Evolutionary conservation across 2,329 filamentous ascomycete genomes (phyloP), one percentile per base, ranked within the genome.

Genomic region (Diplocarpon rosae): DNA sequence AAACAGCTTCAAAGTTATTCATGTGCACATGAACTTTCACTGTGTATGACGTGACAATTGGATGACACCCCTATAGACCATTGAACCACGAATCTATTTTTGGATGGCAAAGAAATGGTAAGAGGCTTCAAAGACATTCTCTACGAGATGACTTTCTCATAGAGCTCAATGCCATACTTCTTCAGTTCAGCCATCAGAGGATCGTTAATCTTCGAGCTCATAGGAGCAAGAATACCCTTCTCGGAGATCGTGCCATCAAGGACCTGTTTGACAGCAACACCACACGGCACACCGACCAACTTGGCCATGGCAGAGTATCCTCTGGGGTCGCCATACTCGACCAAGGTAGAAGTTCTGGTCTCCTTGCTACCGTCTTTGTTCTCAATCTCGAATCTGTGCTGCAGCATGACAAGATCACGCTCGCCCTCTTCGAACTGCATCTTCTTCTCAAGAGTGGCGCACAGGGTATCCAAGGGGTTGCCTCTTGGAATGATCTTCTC

Each of bases 381-480:
- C 72, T 92, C 84, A 55, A 94, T 85, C 62, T 80, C 80, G 63
- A 94, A 93, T 69, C 78, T 82, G 70, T 86, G 83, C 69, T 87
- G 83, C 28, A 87, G 73, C 68, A 84, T 77, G 52, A 92, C 84
- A 54, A 93, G 70, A 65, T 94, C 88, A 48, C 88, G 81, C 76
- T 95, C 87, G 49, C 75, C 82, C 57, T 83, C 71, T 60, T 76
- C 83, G 65, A 82, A 95, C 66, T 85, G 76, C 85, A 94, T 93
- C 78, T 93, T 94, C 72, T 85, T 69, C 72, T 94, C 87, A 27
- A 95, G 76, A 2, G 80, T 84, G 28, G 85, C 86, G 69, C 88
- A 95, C 32, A 95, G 78, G n/a, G 85, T 90, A 65, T 95, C 89
- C 17, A 95, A 75, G 3, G 87, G 83, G 69, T 85, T 95, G 43